Percentiles rank a stretch among this genome's conserved stretches.
phyloP scores from a whole-genome alignment of 176 grass and related monocot species.

The Triticum turgidum region DNA sequence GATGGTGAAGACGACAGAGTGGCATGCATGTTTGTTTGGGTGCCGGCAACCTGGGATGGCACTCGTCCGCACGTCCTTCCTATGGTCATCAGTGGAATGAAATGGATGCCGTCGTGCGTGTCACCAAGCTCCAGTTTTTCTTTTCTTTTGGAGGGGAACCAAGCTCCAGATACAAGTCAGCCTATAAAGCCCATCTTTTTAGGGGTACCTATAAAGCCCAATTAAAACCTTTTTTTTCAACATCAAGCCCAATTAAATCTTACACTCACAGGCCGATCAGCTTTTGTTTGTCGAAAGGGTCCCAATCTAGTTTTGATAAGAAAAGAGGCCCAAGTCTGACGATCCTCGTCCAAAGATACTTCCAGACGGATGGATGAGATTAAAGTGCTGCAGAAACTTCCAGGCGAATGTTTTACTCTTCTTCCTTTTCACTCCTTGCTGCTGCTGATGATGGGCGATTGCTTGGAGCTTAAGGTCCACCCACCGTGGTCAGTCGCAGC shows the following conservation, averaged over 20 bases:
- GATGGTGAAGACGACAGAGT: neutral
- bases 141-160: neutral
- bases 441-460: neutral
- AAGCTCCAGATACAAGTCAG: neutral
- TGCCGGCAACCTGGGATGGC: neutral
- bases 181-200: neutral
- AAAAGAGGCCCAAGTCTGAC: neutral
- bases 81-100: too few relatives aligned
- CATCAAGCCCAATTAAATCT: neutral
- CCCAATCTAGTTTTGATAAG: neutral
- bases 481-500: neutral
- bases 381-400: too few relatives aligned
- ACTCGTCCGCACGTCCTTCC: neutral
- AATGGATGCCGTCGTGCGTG: neutral
- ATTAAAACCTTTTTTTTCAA: too few relatives aligned
- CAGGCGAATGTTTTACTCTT: neutral
- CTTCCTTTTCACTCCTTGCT: neutral
- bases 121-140: neutral
- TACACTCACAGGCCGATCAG: neutral
- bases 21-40: neutral
- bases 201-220: too few relatives aligned
- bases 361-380: too few relatives aligned
- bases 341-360: neutral
- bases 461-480: neutral
- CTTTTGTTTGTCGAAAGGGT: neutral